These are phyloP conservation scores for Xenoacremonium recifei DNA, from an alignment of 2,329 filamentous ascomycete genomes.

Conservation along the genomic window DNA sequence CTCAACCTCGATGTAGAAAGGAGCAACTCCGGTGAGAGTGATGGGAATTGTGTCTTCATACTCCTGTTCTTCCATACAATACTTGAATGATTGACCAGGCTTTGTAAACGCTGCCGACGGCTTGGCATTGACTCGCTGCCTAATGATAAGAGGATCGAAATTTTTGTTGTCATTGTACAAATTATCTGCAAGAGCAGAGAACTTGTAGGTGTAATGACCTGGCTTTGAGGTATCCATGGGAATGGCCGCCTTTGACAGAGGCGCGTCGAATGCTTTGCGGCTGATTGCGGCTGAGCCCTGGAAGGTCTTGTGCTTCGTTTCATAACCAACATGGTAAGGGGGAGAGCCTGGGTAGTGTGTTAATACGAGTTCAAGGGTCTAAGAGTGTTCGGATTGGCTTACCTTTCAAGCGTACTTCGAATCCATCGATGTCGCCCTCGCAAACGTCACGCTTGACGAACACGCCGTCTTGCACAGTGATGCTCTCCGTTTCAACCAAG, in stretches of 20 bases:
- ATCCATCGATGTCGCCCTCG: slow-evolving; percentile 88
- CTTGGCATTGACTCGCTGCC: slow-evolving; percentile 81
- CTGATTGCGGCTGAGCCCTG: slow-evolving; percentile 64
- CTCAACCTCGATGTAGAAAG: slow-evolving; percentile 88
- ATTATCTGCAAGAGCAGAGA: slow-evolving; percentile 77
- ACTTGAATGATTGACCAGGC: slow-evolving; percentile 91
- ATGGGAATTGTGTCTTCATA: slow-evolving; percentile 88
- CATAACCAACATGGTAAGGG: slow-evolving; percentile 81
- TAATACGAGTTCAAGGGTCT: not conserved
- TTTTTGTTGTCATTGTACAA: slow-evolving; percentile 77
- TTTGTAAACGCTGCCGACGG: slow-evolving; percentile 80
- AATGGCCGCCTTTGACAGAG: slow-evolving; percentile 72
- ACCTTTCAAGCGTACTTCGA: slow-evolving; percentile 79
- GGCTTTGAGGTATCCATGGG: slow-evolving; percentile 83
- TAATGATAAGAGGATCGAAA: slow-evolving; percentile 66
- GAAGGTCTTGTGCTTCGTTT: slow-evolving; percentile 69
- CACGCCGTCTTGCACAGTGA: slow-evolving; percentile 49
- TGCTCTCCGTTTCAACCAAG: slow-evolving; percentile 62
- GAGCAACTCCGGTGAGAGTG: slow-evolving; percentile 75
- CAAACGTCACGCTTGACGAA: slow-evolving; percentile 82
- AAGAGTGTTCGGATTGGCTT: slow-evolving; percentile 33
- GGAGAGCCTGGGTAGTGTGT: slow-evolving; percentile 59
- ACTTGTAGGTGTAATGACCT: slow-evolving; percentile 83
- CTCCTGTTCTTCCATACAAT: slow-evolving; percentile 81
- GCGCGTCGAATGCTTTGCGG: slow-evolving; percentile 73